Evolutionary conservation across 2,329 filamentous ascomycete species (phyloP).

Genomic region (Colletotrichum brevisporum): DNA sequence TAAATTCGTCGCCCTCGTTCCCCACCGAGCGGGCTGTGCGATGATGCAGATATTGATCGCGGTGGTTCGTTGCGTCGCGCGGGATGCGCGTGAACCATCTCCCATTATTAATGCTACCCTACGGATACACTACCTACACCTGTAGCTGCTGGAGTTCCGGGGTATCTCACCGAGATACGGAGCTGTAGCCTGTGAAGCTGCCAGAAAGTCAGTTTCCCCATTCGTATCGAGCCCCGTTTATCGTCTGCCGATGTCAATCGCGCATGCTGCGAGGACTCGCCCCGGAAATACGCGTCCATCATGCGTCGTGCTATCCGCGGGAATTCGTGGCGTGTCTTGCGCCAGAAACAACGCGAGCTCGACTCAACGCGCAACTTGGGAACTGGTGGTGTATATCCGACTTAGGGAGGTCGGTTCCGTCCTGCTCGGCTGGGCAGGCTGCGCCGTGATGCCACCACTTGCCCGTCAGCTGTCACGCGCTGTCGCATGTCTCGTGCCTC

Average conservation of each 20-base stretch:
- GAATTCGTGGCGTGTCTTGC: slow-evolving; percentile 21
- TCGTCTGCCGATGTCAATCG: slow-evolving; percentile 18
- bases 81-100: slow-evolving; percentile 15
- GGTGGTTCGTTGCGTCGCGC: slow-evolving; percentile 35
- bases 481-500: slow-evolving; percentile 1
- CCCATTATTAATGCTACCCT: too few relatives aligned
- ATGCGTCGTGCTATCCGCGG: not conserved
- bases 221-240: slow-evolving; percentile 17
- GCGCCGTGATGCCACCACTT: slow-evolving; percentile 12
- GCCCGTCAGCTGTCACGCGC: slow-evolving; percentile 10
- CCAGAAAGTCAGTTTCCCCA: slow-evolving; percentile 24
- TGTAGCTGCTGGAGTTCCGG: slow-evolving; percentile 8
- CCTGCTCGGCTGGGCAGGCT: not conserved
- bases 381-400: not conserved
- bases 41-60: slow-evolving; percentile 24
- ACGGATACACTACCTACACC: too few relatives aligned
- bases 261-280: not conserved
- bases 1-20: slow-evolving; percentile 26
- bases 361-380: slow-evolving; percentile 8
- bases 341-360: slow-evolving; percentile 4
- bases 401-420: too few relatives aligned
- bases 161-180: slow-evolving; percentile 19
- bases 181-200: slow-evolving; percentile 4
- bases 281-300: not conserved
- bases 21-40: slow-evolving; percentile 36